Evolutionary conservation across 1,139 yeast species (phyloP).

Genomic region (Candida tunisiensis): DNA sequence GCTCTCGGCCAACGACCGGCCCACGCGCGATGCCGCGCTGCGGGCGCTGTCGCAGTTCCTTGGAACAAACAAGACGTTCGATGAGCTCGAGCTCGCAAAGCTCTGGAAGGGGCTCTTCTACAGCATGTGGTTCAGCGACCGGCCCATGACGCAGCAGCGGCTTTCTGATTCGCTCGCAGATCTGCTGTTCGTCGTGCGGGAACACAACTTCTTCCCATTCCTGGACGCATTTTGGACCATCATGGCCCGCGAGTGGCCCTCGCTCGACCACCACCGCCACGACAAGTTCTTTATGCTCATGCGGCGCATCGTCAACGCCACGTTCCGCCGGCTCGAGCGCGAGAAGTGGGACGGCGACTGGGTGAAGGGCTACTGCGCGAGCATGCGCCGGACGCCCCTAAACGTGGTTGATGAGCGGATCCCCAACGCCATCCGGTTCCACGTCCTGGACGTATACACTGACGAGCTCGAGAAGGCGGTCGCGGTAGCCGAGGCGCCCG

Average conservation of each 20-base stretch:
- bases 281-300: conserved; percentile 75
- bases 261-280: conserved; percentile 57
- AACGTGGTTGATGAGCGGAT: conserved; percentile 25
- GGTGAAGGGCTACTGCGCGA: conserved; percentile 29
- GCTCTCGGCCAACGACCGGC: conserved; percentile 65
- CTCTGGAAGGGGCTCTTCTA: conserved; percentile 89
- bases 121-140: conserved; percentile 94
- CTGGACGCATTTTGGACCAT: conserved; percentile 71
- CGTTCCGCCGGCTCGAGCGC: conserved; percentile 35
- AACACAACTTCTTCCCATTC: conserved; percentile 32
- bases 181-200: conserved; percentile 28
- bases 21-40: conserved; percentile 61
- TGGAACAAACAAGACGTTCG: conserved; percentile 22
- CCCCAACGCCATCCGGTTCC: conserved; percentile 71
- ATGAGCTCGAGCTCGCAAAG: conserved; percentile 50
- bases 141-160: conserved; percentile 80
- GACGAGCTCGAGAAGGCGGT: conserved; percentile 69
- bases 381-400: conserved; percentile 23
- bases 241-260: conserved; percentile 68
- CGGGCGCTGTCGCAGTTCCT: conserved; percentile 48
- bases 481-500: conserved; percentile 27
- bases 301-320: conserved; percentile 58
- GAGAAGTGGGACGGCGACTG: conserved; percentile 40
- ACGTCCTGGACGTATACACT: conserved; percentile 63
- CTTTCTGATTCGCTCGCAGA: conserved; percentile 61